Conservation (phyloP, 306 rosid species). For the Malus domestica region DNA sequence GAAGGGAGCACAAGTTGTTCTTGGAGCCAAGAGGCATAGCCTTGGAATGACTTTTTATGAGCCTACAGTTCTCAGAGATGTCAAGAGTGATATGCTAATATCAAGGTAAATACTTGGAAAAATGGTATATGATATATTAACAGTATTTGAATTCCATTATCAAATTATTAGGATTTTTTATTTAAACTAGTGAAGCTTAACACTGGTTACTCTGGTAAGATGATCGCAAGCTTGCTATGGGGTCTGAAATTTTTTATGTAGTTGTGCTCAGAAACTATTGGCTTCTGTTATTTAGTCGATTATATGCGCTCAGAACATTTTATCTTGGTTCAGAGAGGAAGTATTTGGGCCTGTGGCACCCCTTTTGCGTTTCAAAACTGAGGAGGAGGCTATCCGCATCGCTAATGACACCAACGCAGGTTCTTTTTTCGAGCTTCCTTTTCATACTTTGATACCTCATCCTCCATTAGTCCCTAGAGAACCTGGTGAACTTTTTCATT, state of each 20-base stretch:
- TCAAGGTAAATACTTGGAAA: slow-evolving; percentile 46
- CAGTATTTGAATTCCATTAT: background rate
- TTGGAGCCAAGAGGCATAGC: slow-evolving; percentile 87
- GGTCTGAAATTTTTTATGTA: background rate
- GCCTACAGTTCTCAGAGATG: slow-evolving; percentile 73
- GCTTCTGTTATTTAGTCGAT: background rate
- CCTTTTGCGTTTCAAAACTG: slow-evolving; percentile 75
- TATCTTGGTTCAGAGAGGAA: slow-evolving; percentile 63
- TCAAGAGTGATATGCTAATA: slow-evolving; percentile 64
- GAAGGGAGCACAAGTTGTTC: slow-evolving; percentile 86
- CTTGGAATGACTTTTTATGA: slow-evolving; percentile 86
- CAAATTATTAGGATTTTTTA: background rate
- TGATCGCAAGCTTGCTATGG: background rate
- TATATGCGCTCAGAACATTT: slow-evolving; percentile 14
- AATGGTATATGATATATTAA: background rate
- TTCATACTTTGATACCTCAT: slow-evolving; percentile 6
- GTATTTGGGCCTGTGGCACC: slow-evolving; percentile 97
- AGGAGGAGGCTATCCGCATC: slow-evolving; percentile 75
- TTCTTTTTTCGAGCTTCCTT: slow-evolving; percentile 22
- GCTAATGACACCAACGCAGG: slow-evolving; percentile 93
- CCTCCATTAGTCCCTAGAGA: background rate
- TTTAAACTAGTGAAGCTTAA: background rate
- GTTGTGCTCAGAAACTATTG: background rate
- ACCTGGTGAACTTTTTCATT: background rate
- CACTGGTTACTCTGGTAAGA: background rate